A percentile compares a stretch with the other conserved stretches of the same genome.
Conservation (phyloP, 306 rosid species). For the Styphnolobium japonicum region DNA sequence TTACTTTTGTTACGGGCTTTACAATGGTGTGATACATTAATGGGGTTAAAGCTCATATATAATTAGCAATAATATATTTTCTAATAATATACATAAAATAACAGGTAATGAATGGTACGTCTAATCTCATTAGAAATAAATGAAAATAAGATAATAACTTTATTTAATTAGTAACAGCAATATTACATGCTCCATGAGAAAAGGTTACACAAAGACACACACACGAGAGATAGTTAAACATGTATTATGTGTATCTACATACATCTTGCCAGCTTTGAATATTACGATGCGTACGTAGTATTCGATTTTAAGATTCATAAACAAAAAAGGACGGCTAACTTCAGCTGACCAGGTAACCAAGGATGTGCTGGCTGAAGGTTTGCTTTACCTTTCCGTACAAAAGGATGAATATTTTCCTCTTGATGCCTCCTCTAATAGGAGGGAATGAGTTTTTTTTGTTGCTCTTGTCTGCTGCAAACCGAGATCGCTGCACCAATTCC, state of each 20-base stretch:
- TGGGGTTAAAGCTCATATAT: background rate
- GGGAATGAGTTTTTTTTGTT: slow-evolving; percentile 2
- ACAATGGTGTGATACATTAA: background rate
- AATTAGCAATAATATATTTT: background rate
- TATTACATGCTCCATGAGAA: background rate
- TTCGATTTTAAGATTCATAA: background rate
- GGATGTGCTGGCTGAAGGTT: slow-evolving; percentile 10
- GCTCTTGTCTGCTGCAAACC: slow-evolving; percentile 2
- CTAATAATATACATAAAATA: background rate
- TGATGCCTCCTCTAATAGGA: slow-evolving; percentile 42
- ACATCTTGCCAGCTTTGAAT: background rate
- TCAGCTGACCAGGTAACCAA: background rate
- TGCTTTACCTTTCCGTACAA: slow-evolving; percentile 30
- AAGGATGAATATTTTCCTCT: slow-evolving; percentile 39
- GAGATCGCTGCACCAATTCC: background rate
- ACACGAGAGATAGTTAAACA: background rate
- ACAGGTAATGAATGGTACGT: background rate
- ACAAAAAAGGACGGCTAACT: background rate
- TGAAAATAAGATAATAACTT: background rate
- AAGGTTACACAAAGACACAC: background rate
- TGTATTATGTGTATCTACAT: background rate
- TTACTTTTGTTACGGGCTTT: background rate
- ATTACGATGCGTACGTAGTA: background rate
- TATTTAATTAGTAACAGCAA: background rate
- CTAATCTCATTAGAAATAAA: background rate